Base-by-base conservation (phyloP, 164 flowering plant species). In the Santalum album region DNA sequence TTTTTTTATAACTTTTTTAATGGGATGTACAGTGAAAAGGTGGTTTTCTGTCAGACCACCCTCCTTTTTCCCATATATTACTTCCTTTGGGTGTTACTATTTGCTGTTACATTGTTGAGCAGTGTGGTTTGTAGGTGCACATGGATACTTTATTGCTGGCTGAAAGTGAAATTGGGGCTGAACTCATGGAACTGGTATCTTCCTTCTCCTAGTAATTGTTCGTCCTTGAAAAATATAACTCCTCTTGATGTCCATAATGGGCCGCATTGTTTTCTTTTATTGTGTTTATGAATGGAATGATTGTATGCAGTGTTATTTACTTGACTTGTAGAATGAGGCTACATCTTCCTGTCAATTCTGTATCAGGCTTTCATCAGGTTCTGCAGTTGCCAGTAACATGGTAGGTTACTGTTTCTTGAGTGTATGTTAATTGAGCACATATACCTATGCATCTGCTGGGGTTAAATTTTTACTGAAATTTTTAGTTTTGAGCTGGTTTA, bases 141-240 rank as follows among this genome's bases (percentile, higher is more conserved):
- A 39, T 75, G 56, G 66, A 71, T 47, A 65, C 71, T 35, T 59
- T 64, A 51, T 62, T 74, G 20, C 25, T 54, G 48, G 63, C 34
- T 14, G 58, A 57, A 49, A 55, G 43, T 25, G 57, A 64, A 58
- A 29, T 46, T 38, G 38, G 34, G 20, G 60, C 70, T 65, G 62
- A 56, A 59, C 35, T 53, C 56, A 62, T 65, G 69, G 75, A 73
- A 77, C 76, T 80, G 94, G 96, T 85, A 87, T 69, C 74, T 55
- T 64, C 79, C 71, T 66, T 67, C 65, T 71, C 77, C 75, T 69
- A 75, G 75, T 74, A 78, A 70, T 72, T 58, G 23, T 64, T 59
- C 43, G 47, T 56, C 64, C 63, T 67, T 53, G 12, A 39, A 25
- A 40, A 14, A 35, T 57, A 48, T 49, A 6, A 11, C 17, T n/a